A percentile compares a stretch with the other conserved stretches of the same genome.
phyloP scores from a whole-genome alignment of 176 grass and related monocot species.

The Eleusine coracana region DNA sequence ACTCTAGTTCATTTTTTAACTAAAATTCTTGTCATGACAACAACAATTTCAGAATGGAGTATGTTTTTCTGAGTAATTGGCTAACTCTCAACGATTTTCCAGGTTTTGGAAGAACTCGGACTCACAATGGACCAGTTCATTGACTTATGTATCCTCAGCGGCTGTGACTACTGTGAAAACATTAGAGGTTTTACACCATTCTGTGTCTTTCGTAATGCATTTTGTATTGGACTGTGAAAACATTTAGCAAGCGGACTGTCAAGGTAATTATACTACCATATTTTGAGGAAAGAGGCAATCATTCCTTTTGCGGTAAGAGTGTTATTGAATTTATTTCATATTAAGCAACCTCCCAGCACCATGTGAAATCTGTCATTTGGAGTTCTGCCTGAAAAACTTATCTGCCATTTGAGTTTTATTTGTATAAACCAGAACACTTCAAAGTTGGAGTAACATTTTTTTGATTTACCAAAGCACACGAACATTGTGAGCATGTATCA shows the following conservation, averaged over 20 bases:
- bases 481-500: slow-evolving; percentile 1
- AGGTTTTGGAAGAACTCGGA: slow-evolving; percentile 91
- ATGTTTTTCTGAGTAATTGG: background rate
- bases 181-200: slow-evolving; percentile 68
- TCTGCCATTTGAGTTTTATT: background rate
- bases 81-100: background rate
- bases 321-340: slow-evolving; percentile 16
- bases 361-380: slow-evolving; percentile 18
- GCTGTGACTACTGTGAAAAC: slow-evolving; percentile 91
- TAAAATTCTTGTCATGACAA: too few relatives aligned
- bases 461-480: background rate
- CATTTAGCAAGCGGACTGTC: slow-evolving; percentile 90
- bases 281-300: slow-evolving; percentile 27
- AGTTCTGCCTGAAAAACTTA: slow-evolving; percentile 7
- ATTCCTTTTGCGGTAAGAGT: background rate
- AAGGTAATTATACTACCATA: slow-evolving; percentile 50
- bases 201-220: background rate
- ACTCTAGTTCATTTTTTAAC: too few relatives aligned
- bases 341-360: slow-evolving; percentile 1
- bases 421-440: background rate
- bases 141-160: slow-evolving; percentile 90
- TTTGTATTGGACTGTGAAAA: slow-evolving; percentile 56
- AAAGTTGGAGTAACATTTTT: background rate
- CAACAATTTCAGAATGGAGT: too few relatives aligned
- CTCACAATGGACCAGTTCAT: slow-evolving; percentile 94